Conservation (phyloP, 2,329 filamentous ascomycete genomes). For the Rhytidhysteron rufulum region DNA sequence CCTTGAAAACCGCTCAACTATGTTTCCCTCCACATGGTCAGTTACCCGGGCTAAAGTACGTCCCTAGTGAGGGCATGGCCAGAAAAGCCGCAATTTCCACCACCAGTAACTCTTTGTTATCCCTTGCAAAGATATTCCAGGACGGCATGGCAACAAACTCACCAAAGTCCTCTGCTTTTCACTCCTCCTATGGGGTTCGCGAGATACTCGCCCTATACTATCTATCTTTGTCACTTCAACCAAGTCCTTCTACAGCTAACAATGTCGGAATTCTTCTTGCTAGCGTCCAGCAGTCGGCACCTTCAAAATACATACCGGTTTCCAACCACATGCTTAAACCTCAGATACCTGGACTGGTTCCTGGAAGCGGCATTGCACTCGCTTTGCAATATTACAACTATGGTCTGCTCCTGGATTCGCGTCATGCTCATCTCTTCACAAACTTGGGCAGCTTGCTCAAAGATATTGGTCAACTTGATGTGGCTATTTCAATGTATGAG, state of each 20-base stretch:
- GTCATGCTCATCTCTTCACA: constrained; percentile 93
- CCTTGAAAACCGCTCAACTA: constrained; percentile 74
- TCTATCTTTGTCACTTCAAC: constrained; percentile 86
- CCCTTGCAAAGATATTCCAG: constrained; percentile 95
- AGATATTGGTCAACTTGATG: constrained; percentile 87
- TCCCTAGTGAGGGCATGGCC: constrained; percentile 63
- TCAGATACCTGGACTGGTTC: constrained; percentile 70
- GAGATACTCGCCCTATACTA: constrained; percentile 96
- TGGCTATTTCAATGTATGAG: constrained; percentile 96
- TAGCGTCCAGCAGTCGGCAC: constrained; percentile 72
- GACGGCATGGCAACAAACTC: constrained; percentile 82
- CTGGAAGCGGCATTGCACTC: constrained; percentile 82
- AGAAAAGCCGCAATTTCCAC: constrained; percentile 82
- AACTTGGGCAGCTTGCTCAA: constrained; percentile 94
- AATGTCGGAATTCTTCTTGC: constrained; percentile 97
- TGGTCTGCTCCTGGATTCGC: constrained; percentile 77
- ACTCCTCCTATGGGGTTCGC: constrained; percentile 70
- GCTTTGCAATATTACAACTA: constrained; percentile 95
- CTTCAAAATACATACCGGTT: constrained; percentile 40
- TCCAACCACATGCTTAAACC: constrained; percentile 32
- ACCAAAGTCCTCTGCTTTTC: constrained; percentile 49
- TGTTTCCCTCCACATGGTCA: constrained; percentile 75
- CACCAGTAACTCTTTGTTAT: constrained; percentile 91
- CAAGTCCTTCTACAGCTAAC: constrained; percentile 95
- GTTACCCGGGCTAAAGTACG: constrained; percentile 72